phyloP scores from a whole-genome alignment of 1,284 basidiomycete species.

The Neonothopanus nambi region DNA sequence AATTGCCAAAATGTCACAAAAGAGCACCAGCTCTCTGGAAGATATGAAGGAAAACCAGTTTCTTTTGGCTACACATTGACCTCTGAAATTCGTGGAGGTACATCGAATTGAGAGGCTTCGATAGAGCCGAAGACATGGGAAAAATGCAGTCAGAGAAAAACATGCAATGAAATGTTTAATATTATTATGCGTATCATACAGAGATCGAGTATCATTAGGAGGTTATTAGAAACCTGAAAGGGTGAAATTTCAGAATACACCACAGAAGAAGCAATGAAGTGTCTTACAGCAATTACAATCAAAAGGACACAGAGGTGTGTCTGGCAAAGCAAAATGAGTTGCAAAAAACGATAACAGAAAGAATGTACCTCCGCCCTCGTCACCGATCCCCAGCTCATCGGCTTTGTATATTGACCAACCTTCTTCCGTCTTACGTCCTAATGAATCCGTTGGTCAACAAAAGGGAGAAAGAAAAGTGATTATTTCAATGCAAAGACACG shows the following conservation, averaged over 20 bases:
- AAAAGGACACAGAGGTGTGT: conserved; percentile 76
- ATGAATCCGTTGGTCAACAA: conserved; percentile 14
- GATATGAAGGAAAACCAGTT: conserved; percentile 12
- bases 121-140: conserved; percentile 25
- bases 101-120: conserved; percentile 30
- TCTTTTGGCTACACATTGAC: conserved; percentile 36
- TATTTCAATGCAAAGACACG: too few species aligned
- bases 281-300: conserved; percentile 82
- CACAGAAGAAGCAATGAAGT: conserved; percentile 18
- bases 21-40: conserved; percentile 19
- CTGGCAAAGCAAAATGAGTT: conserved; percentile 35
- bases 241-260: background rate
- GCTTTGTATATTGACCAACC: conserved; percentile 86
- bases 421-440: conserved; percentile 83
- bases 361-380: conserved; percentile 73
- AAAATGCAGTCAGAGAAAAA: background rate
- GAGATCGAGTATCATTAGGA: background rate
- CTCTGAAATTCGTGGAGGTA: conserved; percentile 15
- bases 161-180: conserved; percentile 10
- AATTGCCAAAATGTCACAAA: background rate
- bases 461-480: conserved; percentile 1
- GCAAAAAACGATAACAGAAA: conserved; percentile 15
- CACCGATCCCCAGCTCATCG: conserved; percentile 77
- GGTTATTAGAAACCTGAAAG: background rate
- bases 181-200: background rate